Conservation (phyloP, 352 stramenopile species). For the Phytopythium boreale region DNA sequence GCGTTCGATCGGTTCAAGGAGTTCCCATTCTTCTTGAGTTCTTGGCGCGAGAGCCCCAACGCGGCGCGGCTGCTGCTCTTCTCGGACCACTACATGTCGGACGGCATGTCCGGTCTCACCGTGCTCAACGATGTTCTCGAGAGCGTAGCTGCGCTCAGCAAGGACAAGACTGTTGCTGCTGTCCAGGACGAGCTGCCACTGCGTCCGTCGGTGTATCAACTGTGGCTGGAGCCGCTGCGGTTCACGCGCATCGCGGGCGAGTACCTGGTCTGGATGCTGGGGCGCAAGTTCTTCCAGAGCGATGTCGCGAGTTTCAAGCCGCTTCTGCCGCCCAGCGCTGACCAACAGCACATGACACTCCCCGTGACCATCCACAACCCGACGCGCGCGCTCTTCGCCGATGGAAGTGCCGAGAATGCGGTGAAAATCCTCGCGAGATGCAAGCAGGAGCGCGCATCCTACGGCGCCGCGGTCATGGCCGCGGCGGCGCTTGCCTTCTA, state of each 20-base stretch:
- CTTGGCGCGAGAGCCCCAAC: slow-evolving; percentile 16
- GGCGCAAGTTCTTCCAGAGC: background rate
- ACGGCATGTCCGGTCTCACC: slow-evolving; percentile 29
- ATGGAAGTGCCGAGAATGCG: slow-evolving; percentile 31
- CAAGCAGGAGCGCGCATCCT: slow-evolving; percentile 32
- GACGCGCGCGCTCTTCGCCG: slow-evolving; percentile 37
- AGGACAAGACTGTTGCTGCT: background rate
- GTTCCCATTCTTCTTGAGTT: slow-evolving; percentile 46
- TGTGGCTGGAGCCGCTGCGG: slow-evolving; percentile 6
- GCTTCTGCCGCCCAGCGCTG: slow-evolving; percentile 1
- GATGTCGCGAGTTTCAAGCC: background rate
- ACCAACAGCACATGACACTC: slow-evolving; percentile 5
- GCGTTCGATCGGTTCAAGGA: slow-evolving; percentile 41
- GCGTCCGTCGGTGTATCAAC: slow-evolving; percentile 18
- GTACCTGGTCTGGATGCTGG: slow-evolving; percentile 1
- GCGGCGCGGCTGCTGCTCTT: slow-evolving; percentile 38
- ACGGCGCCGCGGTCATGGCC: slow-evolving; percentile 32
- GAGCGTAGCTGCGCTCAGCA: slow-evolving; percentile 2
- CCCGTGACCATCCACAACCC: slow-evolving; percentile 16
- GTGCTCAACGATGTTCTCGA: slow-evolving; percentile 35
- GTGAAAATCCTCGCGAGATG: slow-evolving; percentile 25
- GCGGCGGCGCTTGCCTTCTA: slow-evolving; percentile 30
- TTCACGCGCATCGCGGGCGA: background rate
- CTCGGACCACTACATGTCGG: slow-evolving; percentile 50
- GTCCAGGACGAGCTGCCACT: slow-evolving; percentile 12